Evolutionary conservation across 2,329 filamentous ascomycete species (phyloP), one percentile per base, ranked within the genome.

Genomic region (Scytalidium lignicola): DNA sequence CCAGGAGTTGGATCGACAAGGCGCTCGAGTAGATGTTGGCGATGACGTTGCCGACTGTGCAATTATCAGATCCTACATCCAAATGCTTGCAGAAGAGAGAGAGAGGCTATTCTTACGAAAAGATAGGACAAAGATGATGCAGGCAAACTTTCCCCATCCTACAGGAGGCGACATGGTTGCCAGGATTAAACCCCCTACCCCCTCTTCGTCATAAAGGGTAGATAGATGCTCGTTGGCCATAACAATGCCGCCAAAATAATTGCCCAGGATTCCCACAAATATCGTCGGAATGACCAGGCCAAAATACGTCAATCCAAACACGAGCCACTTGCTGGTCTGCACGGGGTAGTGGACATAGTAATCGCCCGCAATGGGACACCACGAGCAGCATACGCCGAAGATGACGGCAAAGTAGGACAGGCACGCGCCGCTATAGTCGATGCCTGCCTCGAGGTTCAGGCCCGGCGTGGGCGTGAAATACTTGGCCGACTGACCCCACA

Each of bases 11-110:
- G 20, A 43, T 21, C 9, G 41, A 43, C n/a, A 43, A 22, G 21
- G 19, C 41, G 10, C 41, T 22, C 3, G 41, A 43, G n/a, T 43
- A 43, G 18, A 43, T 43, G 61, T 90, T 89, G 26, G 86, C 82
- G 54, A 91, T 80, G 32, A 90, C 72, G 1, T 76, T 85, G 43
- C 90, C 82, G 28, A 91, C 75, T 0, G 84, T 83, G 41, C 2
- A 43, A 20, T 26, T 21, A 8, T n/a, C 15, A n/a, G n/a, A 21
- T 23, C 5, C 23, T 26, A 5, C 10, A 10, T 26, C 6, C 5
- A 10, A 26, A 26, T 5, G 23, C 23, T 6, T 26, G 10, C 10
- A 15, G 23, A 26, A 26, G 5, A 10, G 3, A 23, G 21, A 43
- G 3, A 10, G 3, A 23, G 21, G 21, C 2, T 21, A 26, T n/a